phyloP scores from a whole-genome alignment of 2,329 filamentous ascomycete genomes.

The Curvularia lunata region DNA sequence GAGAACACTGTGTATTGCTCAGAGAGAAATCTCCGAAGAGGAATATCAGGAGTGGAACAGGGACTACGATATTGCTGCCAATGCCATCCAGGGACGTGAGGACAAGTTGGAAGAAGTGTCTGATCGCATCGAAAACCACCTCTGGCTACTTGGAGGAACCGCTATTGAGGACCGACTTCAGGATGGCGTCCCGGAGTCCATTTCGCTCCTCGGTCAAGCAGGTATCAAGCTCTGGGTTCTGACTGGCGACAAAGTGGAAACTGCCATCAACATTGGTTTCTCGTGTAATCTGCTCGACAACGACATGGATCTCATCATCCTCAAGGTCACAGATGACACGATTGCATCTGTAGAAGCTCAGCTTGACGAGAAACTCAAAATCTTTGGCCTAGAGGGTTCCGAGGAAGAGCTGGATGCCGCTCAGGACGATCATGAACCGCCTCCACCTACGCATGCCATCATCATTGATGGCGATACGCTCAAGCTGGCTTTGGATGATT shows the following conservation, averaged over 20 bases:
- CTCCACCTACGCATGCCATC: slow-evolving; percentile 85
- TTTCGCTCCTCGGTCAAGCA: slow-evolving; percentile 85
- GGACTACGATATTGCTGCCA: slow-evolving; percentile 85
- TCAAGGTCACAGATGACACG: slow-evolving; percentile 82
- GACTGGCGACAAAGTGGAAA: slow-evolving; percentile 98
- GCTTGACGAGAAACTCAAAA: slow-evolving; percentile 73
- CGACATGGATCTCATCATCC: slow-evolving; percentile 93
- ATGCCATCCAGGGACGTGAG: slow-evolving; percentile 83
- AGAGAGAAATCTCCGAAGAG: slow-evolving; percentile 77
- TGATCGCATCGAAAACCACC: slow-evolving; percentile 87
- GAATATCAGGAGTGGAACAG: slow-evolving; percentile 86
- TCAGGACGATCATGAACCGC: slow-evolving; percentile 82
- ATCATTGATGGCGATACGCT: slow-evolving; percentile 95
- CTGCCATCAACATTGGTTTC: slow-evolving; percentile 99
- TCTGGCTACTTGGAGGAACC: slow-evolving; percentile 88
- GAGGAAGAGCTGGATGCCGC: slow-evolving; percentile 84
- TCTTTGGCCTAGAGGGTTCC: slow-evolving; percentile 80
- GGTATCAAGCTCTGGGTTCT: slow-evolving; percentile 99
- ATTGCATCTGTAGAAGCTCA: slow-evolving; percentile 69
- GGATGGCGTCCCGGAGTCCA: slow-evolving; percentile 95
- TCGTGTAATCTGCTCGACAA: slow-evolving; percentile 98
- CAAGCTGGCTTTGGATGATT: slow-evolving; percentile 82
- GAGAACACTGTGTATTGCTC: slow-evolving; percentile 90
- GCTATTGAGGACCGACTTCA: slow-evolving; percentile 97
- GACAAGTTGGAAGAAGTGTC: slow-evolving; percentile 91